A percentile compares a stretch with the other conserved stretches of the same genome.
Conservation (phyloP, 2,329 filamentous ascomycete species). For the Cordyceps farinosa region DNA sequence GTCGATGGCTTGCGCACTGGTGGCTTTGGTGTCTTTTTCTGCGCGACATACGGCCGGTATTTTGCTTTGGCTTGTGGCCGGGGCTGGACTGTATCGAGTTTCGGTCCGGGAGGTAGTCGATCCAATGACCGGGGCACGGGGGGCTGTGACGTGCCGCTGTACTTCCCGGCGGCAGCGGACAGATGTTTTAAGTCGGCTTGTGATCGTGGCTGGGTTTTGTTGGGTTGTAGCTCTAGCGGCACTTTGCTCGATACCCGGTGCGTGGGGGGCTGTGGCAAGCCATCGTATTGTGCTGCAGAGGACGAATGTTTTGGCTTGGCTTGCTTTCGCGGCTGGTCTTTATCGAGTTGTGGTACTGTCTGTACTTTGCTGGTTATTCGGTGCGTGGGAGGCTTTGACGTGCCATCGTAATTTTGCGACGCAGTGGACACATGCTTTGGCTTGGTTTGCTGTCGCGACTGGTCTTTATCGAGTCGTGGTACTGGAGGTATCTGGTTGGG, state of each 20-base stretch:
- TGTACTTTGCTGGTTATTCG: too few species aligned
- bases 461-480: too few species aligned
- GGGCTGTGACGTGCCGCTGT: not conserved
- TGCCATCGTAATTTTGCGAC: too few species aligned
- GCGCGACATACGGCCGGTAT: not conserved
- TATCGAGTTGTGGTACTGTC: too few species aligned
- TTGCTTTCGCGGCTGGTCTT: too few species aligned
- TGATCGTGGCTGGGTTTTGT: too few species aligned
- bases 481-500: too few species aligned
- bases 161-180: not conserved
- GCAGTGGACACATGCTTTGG: too few species aligned
- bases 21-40: not conserved
- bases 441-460: too few species aligned
- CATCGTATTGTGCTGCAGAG: not conserved
- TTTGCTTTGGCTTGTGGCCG: not conserved
- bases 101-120: not conserved
- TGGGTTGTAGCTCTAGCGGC: not conserved
- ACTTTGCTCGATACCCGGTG: not conserved
- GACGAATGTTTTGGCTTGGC: too few species aligned
- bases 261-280: not conserved
- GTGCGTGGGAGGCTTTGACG: too few species aligned
- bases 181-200: too few species aligned
- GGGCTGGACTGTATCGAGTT: not conserved
- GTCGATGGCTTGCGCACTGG: not conserved
- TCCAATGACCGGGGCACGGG: not conserved